Evolutionary conservation across 1,284 basidiomycete genomes (phyloP).

Genomic region (Melampsora americana): DNA sequence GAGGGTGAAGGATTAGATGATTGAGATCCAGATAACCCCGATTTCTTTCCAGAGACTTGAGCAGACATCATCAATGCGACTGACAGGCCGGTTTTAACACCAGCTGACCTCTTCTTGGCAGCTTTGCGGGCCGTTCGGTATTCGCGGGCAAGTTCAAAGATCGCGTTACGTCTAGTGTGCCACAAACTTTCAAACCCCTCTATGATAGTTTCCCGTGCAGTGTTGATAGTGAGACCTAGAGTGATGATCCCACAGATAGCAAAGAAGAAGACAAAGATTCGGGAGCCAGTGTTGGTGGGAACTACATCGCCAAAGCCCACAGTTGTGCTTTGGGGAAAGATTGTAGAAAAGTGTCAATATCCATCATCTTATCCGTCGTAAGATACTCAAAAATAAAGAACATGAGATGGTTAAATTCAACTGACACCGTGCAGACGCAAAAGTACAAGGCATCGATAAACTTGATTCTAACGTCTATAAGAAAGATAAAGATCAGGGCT

Average conservation of each 20-base stretch:
- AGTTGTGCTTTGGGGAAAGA: conserved; percentile 15
- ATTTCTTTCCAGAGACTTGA: not conserved
- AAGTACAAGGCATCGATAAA: conserved; percentile 42
- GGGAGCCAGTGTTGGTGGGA: conserved; percentile 26
- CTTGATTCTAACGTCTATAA: conserved; percentile 8
- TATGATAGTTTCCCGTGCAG: conserved; percentile 30
- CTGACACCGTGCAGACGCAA: conserved; percentile 40
- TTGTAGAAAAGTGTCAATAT: too few relatives aligned
- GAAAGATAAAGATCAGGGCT: conserved; percentile 18
- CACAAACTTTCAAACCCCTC: conserved; percentile 32
- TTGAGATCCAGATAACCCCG: not conserved
- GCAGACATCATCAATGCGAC: not conserved
- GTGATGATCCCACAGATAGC: conserved; percentile 32
- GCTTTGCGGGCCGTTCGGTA: conserved; percentile 6
- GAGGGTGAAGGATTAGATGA: not conserved
- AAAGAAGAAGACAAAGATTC: conserved; percentile 37
- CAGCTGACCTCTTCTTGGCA: conserved; percentile 8
- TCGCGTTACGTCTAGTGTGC: conserved; percentile 7
- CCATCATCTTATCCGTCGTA: too few relatives aligned
- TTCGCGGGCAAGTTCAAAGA: conserved; percentile 8
- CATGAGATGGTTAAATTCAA: not conserved
- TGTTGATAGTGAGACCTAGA: conserved; percentile 31
- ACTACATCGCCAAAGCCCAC: conserved; percentile 42
- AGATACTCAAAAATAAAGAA: not conserved
- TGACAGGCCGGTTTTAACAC: not conserved